These are phyloP conservation scores for Macaranga tanarius DNA, from an alignment of 441 rosid species.

Conservation along the genomic window DNA sequence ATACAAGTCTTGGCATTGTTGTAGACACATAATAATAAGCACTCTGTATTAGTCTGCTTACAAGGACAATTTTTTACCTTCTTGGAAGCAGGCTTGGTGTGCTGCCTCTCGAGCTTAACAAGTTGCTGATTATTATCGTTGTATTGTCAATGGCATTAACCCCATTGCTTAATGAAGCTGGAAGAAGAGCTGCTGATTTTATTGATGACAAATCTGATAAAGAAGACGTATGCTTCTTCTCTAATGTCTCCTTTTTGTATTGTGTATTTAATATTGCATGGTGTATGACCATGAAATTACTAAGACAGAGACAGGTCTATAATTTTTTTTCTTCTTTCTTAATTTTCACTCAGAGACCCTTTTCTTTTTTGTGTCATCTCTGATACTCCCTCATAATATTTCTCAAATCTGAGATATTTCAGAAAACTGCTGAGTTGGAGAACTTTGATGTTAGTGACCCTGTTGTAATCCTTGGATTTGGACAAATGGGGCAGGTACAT, in stretches of 20 bases:
- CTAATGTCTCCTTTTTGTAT: background rate
- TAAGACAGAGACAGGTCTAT: conserved; percentile 5
- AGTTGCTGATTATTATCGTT: conserved; percentile 92
- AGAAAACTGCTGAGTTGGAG: conserved; percentile 54
- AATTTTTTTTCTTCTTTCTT: background rate
- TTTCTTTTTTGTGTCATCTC: background rate
- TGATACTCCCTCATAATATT: conserved; percentile 9
- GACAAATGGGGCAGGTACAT: conserved; percentile 93
- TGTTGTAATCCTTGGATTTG: conserved; percentile 87
- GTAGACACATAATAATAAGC: conserved; percentile 21
- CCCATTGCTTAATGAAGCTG: conserved; percentile 83
- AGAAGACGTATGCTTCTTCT: conserved; percentile 42
- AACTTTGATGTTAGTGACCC: conserved; percentile 78
- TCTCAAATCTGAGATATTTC: conserved; percentile 26
- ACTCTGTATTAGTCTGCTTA: conserved; percentile 26
- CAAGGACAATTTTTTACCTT: conserved; percentile 21
- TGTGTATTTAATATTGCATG: background rate
- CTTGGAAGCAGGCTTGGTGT: conserved; percentile 77
- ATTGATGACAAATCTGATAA: conserved; percentile 51
- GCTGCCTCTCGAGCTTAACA: conserved; percentile 98
- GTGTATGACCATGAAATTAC: background rate
- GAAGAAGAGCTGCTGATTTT: conserved; percentile 79
- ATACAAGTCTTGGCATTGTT: conserved; percentile 17
- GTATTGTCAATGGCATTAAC: conserved; percentile 98
- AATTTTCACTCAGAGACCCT: background rate